Evolutionary conservation across 2,329 filamentous ascomycete species (phyloP).

Genomic region (Penicillium concentricum): DNA sequence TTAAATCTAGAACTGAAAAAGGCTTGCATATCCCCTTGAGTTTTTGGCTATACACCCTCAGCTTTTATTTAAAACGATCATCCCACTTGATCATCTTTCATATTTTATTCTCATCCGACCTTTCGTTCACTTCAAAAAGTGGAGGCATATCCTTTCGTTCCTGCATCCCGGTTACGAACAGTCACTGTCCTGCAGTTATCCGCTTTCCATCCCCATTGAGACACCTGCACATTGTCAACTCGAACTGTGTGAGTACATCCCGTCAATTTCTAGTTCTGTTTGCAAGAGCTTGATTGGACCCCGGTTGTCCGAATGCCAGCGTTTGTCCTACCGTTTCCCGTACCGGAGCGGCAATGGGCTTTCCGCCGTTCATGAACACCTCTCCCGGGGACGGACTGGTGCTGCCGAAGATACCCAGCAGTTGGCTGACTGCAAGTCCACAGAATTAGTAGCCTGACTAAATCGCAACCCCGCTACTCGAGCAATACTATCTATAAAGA

Average conservation of each 20-base stretch:
- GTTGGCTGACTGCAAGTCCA: constrained; percentile 7
- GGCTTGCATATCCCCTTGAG: constrained; percentile 9
- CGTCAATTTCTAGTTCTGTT: background rate
- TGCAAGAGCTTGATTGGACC: constrained; percentile 19
- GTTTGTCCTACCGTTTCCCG: constrained; percentile 14
- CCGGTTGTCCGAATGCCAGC: constrained; percentile 2
- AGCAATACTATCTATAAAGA: constrained; percentile 9
- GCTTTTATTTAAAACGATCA: constrained; percentile 7
- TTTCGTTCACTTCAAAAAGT: constrained; percentile 5
- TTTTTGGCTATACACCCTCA: background rate
- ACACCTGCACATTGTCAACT: constrained; percentile 6
- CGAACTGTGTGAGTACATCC: constrained; percentile 15
- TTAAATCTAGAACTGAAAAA: constrained; percentile 22
- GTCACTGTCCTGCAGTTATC: constrained; percentile 19
- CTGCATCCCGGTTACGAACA: constrained; percentile 22
- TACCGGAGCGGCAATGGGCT: background rate
- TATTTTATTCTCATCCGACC: constrained; percentile 11
- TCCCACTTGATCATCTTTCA: constrained; percentile 9
- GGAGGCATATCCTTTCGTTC: constrained; percentile 14
- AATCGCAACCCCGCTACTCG: constrained; percentile 1
- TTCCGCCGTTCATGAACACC: background rate
- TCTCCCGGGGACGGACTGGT: constrained; percentile 1
- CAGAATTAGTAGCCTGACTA: background rate
- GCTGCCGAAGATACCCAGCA: background rate
- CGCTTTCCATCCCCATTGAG: constrained; percentile 10